Conservation (phyloP, 225 moss, liverwort and hornwort species). For the Straminergon stramineum region DNA sequence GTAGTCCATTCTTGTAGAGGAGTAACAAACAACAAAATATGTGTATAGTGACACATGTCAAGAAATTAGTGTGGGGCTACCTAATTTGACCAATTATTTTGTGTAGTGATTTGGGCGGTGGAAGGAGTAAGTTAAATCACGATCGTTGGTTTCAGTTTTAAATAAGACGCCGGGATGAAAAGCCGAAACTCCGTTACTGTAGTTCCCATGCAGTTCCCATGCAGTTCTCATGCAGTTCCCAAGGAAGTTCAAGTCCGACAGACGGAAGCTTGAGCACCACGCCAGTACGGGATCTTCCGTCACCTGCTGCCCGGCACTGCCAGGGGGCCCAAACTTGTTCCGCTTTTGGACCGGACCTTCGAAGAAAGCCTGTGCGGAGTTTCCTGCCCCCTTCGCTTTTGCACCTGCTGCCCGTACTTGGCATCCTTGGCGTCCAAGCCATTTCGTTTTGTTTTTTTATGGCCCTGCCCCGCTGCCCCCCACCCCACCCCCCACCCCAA, state of each 20-base stretch:
- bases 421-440: neutral
- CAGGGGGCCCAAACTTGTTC: neutral
- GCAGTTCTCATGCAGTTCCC: neutral
- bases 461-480: neutral
- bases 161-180: neutral
- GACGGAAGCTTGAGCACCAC: neutral
- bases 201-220: neutral
- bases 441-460: neutral
- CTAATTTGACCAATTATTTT: too few species aligned
- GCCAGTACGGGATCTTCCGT: neutral
- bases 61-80: too few species aligned
- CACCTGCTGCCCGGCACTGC: neutral
- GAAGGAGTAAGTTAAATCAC: neutral
- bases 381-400: neutral
- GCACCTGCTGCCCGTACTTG: neutral
- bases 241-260: too few species aligned
- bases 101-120: too few species aligned
- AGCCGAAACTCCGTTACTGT: neutral
- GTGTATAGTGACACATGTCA: too few species aligned
- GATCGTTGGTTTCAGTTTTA: neutral
- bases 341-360: neutral
- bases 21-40: too few species aligned
- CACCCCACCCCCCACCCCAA: neutral
- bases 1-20: too few species aligned
- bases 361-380: neutral